These are phyloP conservation scores for Coemansia sp. DNA, from an alignment of 371 early-diverging fungal species.

Conservation along the genomic window DNA sequence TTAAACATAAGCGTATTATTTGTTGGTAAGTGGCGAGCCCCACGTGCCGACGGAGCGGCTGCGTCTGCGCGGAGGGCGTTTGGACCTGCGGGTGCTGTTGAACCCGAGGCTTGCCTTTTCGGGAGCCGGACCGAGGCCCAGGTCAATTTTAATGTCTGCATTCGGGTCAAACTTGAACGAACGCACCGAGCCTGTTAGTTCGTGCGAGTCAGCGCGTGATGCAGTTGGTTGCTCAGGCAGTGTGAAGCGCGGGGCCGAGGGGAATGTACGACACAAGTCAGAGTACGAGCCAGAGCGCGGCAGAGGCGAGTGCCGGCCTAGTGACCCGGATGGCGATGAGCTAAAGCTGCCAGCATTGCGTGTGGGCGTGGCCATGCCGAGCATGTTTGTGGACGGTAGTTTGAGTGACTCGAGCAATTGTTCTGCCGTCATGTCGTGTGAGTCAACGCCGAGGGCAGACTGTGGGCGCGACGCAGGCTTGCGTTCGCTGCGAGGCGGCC, in stretches of 20 bases:
- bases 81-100: constrained; percentile 10
- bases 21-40: constrained; percentile 12
- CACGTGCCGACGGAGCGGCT: constrained; percentile 41
- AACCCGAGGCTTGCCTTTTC: background rate
- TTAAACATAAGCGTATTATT: background rate
- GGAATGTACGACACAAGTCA: constrained; percentile 23
- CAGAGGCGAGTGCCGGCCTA: constrained; percentile 36
- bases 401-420: constrained; percentile 45
- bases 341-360: background rate
- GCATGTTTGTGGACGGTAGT: constrained; percentile 17
- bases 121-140: constrained; percentile 5
- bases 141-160: constrained; percentile 22
- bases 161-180: constrained; percentile 16
- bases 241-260: constrained; percentile 2
- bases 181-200: background rate
- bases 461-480: constrained; percentile 15
- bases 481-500: constrained; percentile 28
- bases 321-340: constrained; percentile 15
- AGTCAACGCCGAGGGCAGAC: constrained; percentile 12
- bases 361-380: constrained; percentile 9
- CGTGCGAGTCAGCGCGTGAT: background rate
- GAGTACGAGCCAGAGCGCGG: constrained; percentile 31
- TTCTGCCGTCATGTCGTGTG: constrained; percentile 42
- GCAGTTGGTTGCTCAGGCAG: background rate
- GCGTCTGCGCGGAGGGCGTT: constrained; percentile 25